Conservation (phyloP, 768 basidiomycete genomes). For the Boletus reticuloceps region DNA sequence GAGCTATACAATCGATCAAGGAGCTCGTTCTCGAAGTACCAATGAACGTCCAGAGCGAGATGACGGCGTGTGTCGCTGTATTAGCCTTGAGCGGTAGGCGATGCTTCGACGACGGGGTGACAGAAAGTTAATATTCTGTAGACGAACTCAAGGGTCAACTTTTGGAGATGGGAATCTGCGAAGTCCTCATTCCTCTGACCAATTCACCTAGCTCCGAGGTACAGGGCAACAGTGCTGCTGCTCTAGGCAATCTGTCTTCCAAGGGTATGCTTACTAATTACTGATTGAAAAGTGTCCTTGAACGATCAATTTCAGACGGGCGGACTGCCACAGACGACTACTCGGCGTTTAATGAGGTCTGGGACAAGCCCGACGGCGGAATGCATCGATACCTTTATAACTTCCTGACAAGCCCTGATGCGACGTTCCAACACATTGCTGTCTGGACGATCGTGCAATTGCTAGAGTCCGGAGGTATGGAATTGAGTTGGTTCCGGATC, state of each 20-base stretch:
- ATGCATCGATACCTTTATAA: constrained; percentile 93
- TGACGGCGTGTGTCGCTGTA: constrained; percentile 99
- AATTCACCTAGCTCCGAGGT: constrained; percentile 97
- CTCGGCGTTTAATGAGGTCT: constrained; percentile 95
- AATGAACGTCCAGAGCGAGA: constrained; percentile 96
- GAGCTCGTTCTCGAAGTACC: constrained; percentile 94
- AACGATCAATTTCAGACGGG: constrained; percentile 50
- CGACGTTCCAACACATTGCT: constrained; percentile 99
- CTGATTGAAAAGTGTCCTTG: background rate
- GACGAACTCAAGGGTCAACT: constrained; percentile 97
- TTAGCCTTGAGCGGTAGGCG: constrained; percentile 87
- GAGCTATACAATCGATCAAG: constrained; percentile 95
- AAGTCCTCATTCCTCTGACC: constrained; percentile 94
- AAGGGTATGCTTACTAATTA: constrained; percentile 57
- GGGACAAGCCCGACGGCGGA: constrained; percentile 97
- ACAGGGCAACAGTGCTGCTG: constrained; percentile 97
- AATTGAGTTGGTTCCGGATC: background rate
- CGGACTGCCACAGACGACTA: constrained; percentile 83
- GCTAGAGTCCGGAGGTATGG: constrained; percentile 87
- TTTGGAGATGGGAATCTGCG: constrained; percentile 97
- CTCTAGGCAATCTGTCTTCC: constrained; percentile 94
- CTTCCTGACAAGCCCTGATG: constrained; percentile 90
- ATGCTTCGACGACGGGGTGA: background rate
- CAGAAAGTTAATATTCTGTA: constrained; percentile 31
- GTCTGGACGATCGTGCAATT: constrained; percentile 99